A percentile compares a stretch with the other conserved stretches of the same genome.
Conservation (phyloP, 192 early-diverging fungal genomes). For the Linnemannia elongata region DNA sequence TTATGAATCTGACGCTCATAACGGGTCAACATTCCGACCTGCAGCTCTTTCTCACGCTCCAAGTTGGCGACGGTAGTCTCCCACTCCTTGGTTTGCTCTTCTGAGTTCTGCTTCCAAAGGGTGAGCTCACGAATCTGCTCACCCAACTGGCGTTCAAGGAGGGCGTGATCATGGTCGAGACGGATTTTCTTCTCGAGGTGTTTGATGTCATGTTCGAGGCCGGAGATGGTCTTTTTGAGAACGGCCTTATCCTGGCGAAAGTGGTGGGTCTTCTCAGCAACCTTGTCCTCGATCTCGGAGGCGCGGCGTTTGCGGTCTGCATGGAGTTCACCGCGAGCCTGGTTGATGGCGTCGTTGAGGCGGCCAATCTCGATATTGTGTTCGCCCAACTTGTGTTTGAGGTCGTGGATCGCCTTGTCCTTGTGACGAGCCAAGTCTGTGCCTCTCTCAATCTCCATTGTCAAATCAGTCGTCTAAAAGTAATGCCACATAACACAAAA, state of each 20-base stretch:
- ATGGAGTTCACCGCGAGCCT: slow-evolving; percentile 16
- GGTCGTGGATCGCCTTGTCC: slow-evolving; percentile 20
- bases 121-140: slow-evolving; percentile 28
- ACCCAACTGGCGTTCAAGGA: slow-evolving; percentile 13
- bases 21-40: neutral
- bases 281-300: slow-evolving; percentile 30
- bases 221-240: slow-evolving; percentile 17
- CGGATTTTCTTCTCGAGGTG: slow-evolving; percentile 31
- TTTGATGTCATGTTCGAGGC: slow-evolving; percentile 11
- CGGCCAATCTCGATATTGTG: slow-evolving; percentile 34
- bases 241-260: neutral
- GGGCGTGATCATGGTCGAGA: slow-evolving; percentile 16
- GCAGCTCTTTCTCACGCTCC: slow-evolving; percentile 20
- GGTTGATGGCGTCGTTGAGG: slow-evolving; percentile 26
- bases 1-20: slow-evolving; percentile 2
- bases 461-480: slow-evolving; percentile 23
- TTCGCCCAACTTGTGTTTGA: slow-evolving; percentile 15
- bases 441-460: slow-evolving; percentile 13
- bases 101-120: slow-evolving; percentile 33
- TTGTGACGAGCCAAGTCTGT: slow-evolving; percentile 14
- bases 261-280: slow-evolving; percentile 4
- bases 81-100: slow-evolving; percentile 42
- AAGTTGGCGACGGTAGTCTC: slow-evolving; percentile 21
- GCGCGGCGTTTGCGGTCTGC: slow-evolving; percentile 20
- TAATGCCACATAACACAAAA: neutral